Percentiles rank a stretch among this genome's conserved stretches.
These are phyloP conservation scores for Ophiostoma triangulosporum DNA, from an alignment of 2,329 filamentous ascomycete species.

Conservation along the genomic window DNA sequence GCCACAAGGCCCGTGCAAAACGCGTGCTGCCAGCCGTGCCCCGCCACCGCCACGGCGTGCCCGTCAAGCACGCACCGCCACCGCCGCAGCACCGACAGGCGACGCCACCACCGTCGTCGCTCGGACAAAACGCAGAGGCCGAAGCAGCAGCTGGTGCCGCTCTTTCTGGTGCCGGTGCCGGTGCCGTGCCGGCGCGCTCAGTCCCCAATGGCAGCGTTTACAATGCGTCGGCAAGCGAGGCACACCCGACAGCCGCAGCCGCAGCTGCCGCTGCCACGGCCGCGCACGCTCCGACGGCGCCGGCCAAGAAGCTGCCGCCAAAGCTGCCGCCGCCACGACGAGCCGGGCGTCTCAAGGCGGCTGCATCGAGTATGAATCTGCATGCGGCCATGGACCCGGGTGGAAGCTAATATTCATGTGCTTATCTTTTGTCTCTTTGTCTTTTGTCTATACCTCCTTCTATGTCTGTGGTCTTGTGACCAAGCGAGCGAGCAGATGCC, in stretches of 20 bases:
- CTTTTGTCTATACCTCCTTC: neutral
- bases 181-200: neutral
- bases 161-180: neutral
- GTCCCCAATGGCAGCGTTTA: neutral
- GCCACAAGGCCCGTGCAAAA: conserved; percentile 21
- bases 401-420: neutral
- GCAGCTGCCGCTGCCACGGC: neutral
- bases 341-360: conserved; percentile 9
- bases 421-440: neutral
- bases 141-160: conserved; percentile 5
- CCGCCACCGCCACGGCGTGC: conserved; percentile 40
- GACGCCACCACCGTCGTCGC: conserved; percentile 1
- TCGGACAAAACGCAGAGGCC: too few species aligned
- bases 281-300: neutral
- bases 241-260: conserved; percentile 1
- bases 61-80: conserved; percentile 18
- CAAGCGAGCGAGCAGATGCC: neutral
- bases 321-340: conserved; percentile 16
- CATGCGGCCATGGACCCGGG: conserved; percentile 3
- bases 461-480: neutral
- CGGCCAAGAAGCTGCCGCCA: conserved; percentile 15
- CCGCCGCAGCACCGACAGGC: neutral
- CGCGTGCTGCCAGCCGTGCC: conserved; percentile 41
- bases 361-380: conserved; percentile 13
- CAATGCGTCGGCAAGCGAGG: neutral